phyloP scores from a whole-genome alignment of 768 basidiomycete genomes.

The Mycena rosella region DNA sequence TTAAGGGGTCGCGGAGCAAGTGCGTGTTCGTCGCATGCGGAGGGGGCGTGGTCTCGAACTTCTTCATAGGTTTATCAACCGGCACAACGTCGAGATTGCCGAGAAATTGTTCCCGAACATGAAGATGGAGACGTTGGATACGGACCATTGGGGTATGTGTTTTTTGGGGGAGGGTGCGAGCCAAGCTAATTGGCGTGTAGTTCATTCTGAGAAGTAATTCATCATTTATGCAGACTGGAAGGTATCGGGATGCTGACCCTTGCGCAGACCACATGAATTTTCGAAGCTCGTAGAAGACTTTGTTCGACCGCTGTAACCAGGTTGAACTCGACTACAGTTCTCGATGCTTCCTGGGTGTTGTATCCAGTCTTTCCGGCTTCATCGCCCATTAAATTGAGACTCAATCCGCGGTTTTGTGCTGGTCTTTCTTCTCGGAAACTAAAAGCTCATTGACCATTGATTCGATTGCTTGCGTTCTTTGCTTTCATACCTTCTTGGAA shows the following conservation, averaged over 20 bases:
- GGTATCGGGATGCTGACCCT: not conserved
- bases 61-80: constrained; percentile 73
- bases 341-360: too few species aligned
- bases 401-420: too few species aligned
- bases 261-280: constrained; percentile 29
- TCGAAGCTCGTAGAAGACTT: constrained; percentile 27
- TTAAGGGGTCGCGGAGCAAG: constrained; percentile 86
- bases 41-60: not conserved
- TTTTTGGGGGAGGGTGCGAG: not conserved
- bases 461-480: too few species aligned
- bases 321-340: not conserved
- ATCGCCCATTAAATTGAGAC: too few species aligned
- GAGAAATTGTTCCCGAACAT: constrained; percentile 81
- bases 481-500: too few species aligned
- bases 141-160: constrained; percentile 88
- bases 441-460: too few species aligned
- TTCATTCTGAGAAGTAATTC: constrained; percentile 86
- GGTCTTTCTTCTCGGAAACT: too few species aligned
- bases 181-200: constrained; percentile 49
- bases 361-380: too few species aligned
- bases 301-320: constrained; percentile 9
- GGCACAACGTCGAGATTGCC: constrained; percentile 71
- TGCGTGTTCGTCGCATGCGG: constrained; percentile 47
- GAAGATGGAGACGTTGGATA: constrained; percentile 71
- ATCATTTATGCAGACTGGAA: not conserved